Evolutionary conservation across 306 rosid species (phyloP).

Genomic region (Parietaria judaica): DNA sequence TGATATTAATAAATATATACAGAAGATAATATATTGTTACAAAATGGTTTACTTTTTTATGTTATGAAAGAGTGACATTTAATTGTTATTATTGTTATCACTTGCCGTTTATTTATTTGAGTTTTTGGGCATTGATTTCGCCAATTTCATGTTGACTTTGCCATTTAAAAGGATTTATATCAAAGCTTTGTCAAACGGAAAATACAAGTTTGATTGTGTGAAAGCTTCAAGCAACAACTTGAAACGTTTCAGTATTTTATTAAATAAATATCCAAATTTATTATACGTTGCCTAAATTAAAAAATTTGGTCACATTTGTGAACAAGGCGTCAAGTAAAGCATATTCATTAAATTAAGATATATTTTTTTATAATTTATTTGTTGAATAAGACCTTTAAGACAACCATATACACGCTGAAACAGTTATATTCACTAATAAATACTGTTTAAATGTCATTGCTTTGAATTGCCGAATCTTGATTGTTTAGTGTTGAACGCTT

Average conservation of each 20-base stretch:
- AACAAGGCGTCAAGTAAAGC: constrained; percentile 1
- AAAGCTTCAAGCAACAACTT: constrained; percentile 10
- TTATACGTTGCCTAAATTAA: constrained; percentile 9
- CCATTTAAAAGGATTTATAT: background rate
- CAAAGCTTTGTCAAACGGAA: background rate
- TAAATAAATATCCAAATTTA: background rate
- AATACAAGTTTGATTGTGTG: background rate
- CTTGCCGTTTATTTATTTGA: background rate
- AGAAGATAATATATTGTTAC: background rate
- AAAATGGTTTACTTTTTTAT: background rate
- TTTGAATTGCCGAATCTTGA: background rate
- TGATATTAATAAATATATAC: background rate
- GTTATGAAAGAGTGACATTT: no score
- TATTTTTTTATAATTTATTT: background rate
- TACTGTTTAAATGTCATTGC: background rate
- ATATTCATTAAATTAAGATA: background rate
- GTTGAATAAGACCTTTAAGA: background rate
- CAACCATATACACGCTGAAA: background rate
- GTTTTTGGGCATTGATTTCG: background rate
- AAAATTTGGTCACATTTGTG: constrained; percentile 6
- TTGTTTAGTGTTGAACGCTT: no score
- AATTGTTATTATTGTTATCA: no score
- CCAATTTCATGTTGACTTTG: background rate
- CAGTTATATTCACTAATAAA: background rate
- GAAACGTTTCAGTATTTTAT: constrained; percentile 4